A percentile compares a stretch with the other conserved stretches of the same genome.
Evolutionary conservation across 2,329 filamentous ascomycete genomes (phyloP).

Genomic region (Blastomyces gilchristii): DNA sequence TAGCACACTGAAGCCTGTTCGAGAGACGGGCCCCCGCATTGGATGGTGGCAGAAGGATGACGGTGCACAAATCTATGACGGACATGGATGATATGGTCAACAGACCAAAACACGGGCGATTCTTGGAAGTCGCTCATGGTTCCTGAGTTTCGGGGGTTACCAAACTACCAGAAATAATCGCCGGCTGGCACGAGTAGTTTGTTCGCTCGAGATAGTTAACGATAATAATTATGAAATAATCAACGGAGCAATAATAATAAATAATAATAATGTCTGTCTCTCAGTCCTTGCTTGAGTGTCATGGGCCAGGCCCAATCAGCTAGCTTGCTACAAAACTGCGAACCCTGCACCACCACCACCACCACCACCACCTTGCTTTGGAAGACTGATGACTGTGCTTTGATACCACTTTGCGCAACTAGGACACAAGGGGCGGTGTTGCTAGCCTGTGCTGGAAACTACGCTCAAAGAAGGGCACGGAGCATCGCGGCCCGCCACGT

Average conservation of each 20-base stretch:
- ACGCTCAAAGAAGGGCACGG: conserved; percentile 1
- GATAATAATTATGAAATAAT: not conserved
- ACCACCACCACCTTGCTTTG: too few species aligned
- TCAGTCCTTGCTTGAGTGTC: not conserved
- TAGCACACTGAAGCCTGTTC: not conserved
- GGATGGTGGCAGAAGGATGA: not conserved
- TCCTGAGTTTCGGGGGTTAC: not conserved
- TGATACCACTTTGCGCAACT: not conserved
- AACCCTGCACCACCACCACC: not conserved
- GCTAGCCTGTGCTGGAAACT: conserved; percentile 8
- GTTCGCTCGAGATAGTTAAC: too few species aligned
- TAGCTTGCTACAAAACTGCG: not conserved
- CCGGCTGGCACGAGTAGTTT: not conserved
- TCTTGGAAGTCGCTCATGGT: not conserved
- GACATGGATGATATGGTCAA: not conserved
- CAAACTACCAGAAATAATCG: not conserved
- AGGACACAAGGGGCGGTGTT: conserved; percentile 4
- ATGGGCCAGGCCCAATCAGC: not conserved
- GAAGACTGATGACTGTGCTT: not conserved
- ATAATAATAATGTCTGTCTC: not conserved
- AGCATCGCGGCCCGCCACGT: conserved; percentile 3
- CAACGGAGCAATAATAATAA: not conserved
- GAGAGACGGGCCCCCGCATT: not conserved
- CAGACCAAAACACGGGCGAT: not conserved
- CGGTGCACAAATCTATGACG: not conserved